Percentiles rank a stretch among this genome's conserved stretches.
Conservation (phyloP, 1,284 basidiomycete species). For the Sporisorium exsertum region DNA sequence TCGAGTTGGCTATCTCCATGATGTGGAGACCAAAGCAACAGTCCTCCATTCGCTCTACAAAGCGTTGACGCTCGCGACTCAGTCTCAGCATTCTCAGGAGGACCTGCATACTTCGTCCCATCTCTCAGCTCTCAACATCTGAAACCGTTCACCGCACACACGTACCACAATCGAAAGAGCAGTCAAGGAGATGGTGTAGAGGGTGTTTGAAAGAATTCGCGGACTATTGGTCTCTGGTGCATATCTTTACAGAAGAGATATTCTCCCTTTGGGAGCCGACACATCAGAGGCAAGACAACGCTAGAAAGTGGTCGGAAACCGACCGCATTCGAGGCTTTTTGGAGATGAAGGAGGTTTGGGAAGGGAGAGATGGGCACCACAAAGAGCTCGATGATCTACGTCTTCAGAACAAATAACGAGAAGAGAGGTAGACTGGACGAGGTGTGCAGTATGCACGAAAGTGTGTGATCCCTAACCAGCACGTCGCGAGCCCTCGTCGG, state of each 20-base stretch:
- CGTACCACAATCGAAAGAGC: not conserved
- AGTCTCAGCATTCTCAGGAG: no score
- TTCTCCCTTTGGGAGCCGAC: conserved; percentile 54
- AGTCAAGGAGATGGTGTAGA: not conserved
- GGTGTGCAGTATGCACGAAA: not conserved
- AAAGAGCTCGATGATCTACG: not conserved
- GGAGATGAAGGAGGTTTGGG: not conserved
- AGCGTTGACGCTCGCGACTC: no score
- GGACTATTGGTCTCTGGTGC: conserved; percentile 61
- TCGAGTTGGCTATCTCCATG: no score
- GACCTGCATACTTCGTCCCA: no score
- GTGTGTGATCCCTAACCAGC: not conserved
- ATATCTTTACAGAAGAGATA: conserved; percentile 40
- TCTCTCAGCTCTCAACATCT: no score
- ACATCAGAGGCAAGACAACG: conserved; percentile 62
- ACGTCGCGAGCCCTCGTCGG: conserved; percentile 1
- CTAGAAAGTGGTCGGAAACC: conserved; percentile 30
- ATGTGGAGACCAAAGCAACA: no score
- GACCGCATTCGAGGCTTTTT: conserved; percentile 50
- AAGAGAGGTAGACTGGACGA: not conserved
- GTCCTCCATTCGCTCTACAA: no score
- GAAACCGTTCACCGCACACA: not conserved
- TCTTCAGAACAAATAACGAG: not conserved
- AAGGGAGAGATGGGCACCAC: conserved; percentile 3
- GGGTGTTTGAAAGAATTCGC: conserved; percentile 32